Conservation (phyloP, 225 moss, liverwort and hornwort species). For the Thuidium tamariscinum region DNA sequence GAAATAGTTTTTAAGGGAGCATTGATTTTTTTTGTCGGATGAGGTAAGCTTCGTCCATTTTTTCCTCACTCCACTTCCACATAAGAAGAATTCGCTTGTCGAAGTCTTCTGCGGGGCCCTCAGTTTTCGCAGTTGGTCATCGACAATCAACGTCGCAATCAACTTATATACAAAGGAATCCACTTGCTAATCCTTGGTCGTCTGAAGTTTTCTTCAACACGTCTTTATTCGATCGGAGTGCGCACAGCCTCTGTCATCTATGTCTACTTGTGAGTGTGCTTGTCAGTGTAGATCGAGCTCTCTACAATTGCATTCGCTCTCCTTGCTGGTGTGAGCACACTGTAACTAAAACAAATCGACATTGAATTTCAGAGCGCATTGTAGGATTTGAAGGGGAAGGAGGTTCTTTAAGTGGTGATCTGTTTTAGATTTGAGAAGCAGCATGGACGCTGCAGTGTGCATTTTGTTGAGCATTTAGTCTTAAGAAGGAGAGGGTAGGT, state of each 20-base stretch:
- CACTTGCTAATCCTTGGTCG: not conserved
- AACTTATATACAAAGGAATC: not conserved
- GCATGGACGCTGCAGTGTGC: not conserved
- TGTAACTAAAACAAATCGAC: not conserved
- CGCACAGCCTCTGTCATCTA: not conserved
- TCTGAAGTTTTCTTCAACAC: not conserved
- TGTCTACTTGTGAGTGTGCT: not conserved
- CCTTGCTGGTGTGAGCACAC: not conserved
- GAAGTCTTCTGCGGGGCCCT: not conserved
- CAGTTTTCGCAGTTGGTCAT: not conserved
- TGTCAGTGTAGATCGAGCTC: not conserved
- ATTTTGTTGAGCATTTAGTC: not conserved
- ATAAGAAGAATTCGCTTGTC: not conserved
- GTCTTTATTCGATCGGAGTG: not conserved
- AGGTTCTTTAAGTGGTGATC: not conserved
- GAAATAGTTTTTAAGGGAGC: not conserved
- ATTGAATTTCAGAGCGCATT: not conserved
- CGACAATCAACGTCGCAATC: not conserved
- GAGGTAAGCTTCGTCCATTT: constrained; percentile 1
- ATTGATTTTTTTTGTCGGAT: not conserved
- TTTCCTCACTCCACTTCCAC: not conserved
- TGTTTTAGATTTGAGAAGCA: not conserved
- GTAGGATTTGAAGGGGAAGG: not conserved
- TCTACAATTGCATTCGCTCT: not conserved
- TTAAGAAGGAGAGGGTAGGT: not conserved